phyloP scores from a whole-genome alignment of 179 eudicot species.

The Beta lomatogona region DNA sequence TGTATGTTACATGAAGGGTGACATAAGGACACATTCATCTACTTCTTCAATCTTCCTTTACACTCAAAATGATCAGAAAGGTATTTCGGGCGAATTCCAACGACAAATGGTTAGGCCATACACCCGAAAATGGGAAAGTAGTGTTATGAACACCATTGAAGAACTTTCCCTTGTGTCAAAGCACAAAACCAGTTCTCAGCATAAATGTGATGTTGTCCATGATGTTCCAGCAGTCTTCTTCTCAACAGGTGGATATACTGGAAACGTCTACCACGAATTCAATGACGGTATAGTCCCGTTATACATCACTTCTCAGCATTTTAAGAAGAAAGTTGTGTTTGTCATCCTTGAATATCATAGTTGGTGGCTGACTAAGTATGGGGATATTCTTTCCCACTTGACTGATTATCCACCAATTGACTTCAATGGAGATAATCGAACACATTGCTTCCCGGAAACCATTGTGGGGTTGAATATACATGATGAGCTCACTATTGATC shows the following conservation, averaged over 20 bases:
- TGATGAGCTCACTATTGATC: conserved; percentile 78
- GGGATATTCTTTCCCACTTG: conserved; percentile 61
- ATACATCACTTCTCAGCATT: conserved; percentile 79
- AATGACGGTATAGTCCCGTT: conserved; percentile 93
- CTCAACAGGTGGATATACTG: conserved; percentile 95
- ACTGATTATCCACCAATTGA: conserved; percentile 72
- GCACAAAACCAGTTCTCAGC: conserved; percentile 23
- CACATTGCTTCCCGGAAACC: conserved; percentile 89
- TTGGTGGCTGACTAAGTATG: conserved; percentile 91
- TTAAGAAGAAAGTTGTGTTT: conserved; percentile 81
- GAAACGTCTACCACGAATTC: conserved; percentile 92
- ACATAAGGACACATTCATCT: conserved; percentile 64
- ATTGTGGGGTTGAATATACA: conserved; percentile 80
- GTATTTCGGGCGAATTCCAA: conserved; percentile 30
- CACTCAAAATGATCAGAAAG: conserved; percentile 34
- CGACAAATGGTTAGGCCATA: conserved; percentile 76
- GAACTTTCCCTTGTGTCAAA: conserved; percentile 63
- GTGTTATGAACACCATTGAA: conserved; percentile 63
- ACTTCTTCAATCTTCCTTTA: conserved; percentile 72
- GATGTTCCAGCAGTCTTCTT: conserved; percentile 91
- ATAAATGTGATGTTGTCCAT: conserved; percentile 70
- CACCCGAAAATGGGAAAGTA: conserved; percentile 88
- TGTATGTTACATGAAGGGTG: conserved; percentile 86
- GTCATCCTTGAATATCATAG: conserved; percentile 82
- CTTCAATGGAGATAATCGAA: conserved; percentile 56